Evolutionary conservation across 163 green algal species (phyloP), one percentile per base, ranked within the genome.

Genomic region (Picocystis sp.): DNA sequence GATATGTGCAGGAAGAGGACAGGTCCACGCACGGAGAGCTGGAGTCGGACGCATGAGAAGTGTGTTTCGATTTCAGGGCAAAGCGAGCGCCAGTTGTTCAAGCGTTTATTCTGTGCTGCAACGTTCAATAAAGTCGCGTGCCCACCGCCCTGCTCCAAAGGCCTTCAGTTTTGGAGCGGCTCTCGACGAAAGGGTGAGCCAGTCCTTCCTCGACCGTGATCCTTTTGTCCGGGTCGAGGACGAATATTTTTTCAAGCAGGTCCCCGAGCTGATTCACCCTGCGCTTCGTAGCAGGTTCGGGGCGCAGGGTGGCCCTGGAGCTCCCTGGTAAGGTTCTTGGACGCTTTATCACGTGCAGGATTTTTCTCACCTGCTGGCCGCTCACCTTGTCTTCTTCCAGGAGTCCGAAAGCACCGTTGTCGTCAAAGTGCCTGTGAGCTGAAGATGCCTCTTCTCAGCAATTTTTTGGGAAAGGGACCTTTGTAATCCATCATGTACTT

Each of bases 401-500:
- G 23, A 78, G 63, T 9, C 70, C 64, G 70, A 97, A 97, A 47
- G 69, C 76, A 51, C 80, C 74, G 59, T 94, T 86, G 42, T 71
- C 47, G 51, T 95, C 88, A 75, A 96, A 97, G 63, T 96, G 89
- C 64, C 84, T 78, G 46, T n/a, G 82, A 77, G 2, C 67, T 62
- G 64, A 96, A 96, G 42, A 69, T 69, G 17, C 75, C 86, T 66
- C 60, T 81, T 50, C 81, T 79, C 47, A 96, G 63, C 77, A 97
- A 84, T 63, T 92, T 92, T 62, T 93, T 94, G 22, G 90, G 81
- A 70, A 97, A 93, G 13, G 80, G 63, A 1, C 85, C 47, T 58
- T 97, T 96, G 24, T 92, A 62, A 22, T 97, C 86, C 80, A 96
- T 94, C 61, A 94, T 84, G 2, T 88, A 72, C 57, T 82, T 86